Evolutionary conservation across 2,329 filamentous ascomycete species (phyloP).

Genomic region (Volutella citrinella): DNA sequence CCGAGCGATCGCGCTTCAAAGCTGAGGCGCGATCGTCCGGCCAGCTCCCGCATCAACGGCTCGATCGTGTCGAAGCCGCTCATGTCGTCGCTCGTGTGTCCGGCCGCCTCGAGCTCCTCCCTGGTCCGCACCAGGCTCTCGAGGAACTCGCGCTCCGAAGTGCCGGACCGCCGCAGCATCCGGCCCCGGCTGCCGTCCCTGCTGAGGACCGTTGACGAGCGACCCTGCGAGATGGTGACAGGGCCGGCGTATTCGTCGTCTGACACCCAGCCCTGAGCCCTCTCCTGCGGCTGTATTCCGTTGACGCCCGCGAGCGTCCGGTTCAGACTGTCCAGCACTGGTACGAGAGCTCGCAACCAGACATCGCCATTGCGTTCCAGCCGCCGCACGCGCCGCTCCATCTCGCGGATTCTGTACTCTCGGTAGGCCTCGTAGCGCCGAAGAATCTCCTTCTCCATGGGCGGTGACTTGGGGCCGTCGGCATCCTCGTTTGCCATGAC

Average conservation of each 20-base stretch:
- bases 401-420: slow-evolving; percentile 42
- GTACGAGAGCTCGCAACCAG: slow-evolving; percentile 42
- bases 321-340: slow-evolving; percentile 44
- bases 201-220: slow-evolving; percentile 5
- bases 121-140: slow-evolving; percentile 26
- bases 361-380: slow-evolving; percentile 47
- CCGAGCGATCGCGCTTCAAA: slow-evolving; percentile 25
- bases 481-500: slow-evolving; percentile 20
- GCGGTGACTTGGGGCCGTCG: slow-evolving; percentile 17
- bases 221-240: slow-evolving; percentile 8
- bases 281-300: slow-evolving; percentile 11
- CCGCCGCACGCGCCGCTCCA: slow-evolving; percentile 43
- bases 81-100: slow-evolving; percentile 26
- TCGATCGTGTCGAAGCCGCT: slow-evolving; percentile 40
- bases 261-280: slow-evolving; percentile 28
- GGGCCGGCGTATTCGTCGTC: slow-evolving; percentile 27
- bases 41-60: slow-evolving; percentile 44
- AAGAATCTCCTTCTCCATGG: slow-evolving; percentile 33
- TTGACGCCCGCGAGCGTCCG: slow-evolving; percentile 27
- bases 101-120: slow-evolving; percentile 20
- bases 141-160: slow-evolving; percentile 28
- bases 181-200: slow-evolving; percentile 15
- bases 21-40: slow-evolving; percentile 26
- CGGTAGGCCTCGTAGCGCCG: slow-evolving; percentile 39
- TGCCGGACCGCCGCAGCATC: slow-evolving; percentile 21